Evolutionary conservation across 768 basidiomycete genomes (phyloP).

Genomic region (Termitomyces sp.): DNA sequence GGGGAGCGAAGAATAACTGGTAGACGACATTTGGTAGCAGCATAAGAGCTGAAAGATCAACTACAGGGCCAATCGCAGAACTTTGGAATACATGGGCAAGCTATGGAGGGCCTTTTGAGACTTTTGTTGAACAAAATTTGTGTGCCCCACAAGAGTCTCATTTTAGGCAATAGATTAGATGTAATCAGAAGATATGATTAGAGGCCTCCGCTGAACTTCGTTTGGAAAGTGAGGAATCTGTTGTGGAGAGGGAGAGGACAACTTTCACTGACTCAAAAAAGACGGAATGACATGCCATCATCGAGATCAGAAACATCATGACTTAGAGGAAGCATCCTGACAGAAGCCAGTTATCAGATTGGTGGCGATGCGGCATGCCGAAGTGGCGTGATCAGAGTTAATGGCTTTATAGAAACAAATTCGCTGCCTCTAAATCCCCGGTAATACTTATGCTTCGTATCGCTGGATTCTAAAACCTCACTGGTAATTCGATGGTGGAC

Average conservation of each 20-base stretch:
- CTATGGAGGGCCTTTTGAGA: not conserved
- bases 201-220: not conserved
- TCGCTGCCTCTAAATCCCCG: no score
- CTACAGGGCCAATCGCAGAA: not conserved
- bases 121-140: not conserved
- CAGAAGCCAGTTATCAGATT: not conserved
- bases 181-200: not conserved
- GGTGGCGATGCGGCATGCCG: no score
- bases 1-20: conserved; percentile 12
- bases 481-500: no score
- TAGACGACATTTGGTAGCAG: conserved; percentile 11
- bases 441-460: no score
- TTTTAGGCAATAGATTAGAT: not conserved
- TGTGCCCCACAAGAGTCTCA: not conserved
- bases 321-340: not conserved
- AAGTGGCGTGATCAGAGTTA: no score
- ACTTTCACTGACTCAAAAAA: not conserved
- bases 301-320: not conserved
- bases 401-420: no score
- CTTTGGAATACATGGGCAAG: not conserved
- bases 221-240: no score
- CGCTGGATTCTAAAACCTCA: no score
- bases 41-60: not conserved
- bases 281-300: not conserved
- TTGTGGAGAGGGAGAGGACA: not conserved